Base-by-base conservation (phyloP, 1,284 basidiomycete genomes). In the Fomitopsis schrenkii region DNA sequence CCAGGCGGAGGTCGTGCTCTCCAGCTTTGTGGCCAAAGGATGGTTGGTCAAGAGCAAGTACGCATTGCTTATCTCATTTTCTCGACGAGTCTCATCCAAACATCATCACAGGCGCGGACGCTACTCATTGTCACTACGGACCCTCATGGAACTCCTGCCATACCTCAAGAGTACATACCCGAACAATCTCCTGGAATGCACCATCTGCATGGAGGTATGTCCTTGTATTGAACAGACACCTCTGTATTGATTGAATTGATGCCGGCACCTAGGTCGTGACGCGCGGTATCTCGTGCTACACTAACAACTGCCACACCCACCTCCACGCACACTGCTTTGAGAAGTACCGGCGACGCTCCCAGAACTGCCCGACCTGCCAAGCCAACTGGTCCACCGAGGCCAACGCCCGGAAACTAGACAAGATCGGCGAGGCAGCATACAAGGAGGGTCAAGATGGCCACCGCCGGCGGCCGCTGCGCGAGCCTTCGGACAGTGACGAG, bases 41-140 rank as follows among this genome's bases (percentile, higher is more conserved):
- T 93, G 93, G 93, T 74, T 94, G 2, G 64, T 83, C 41, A 89
- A 87, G 74, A 92, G 89, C 84, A 83, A 80, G 93, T 90, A 69
- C 68, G 88, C 79, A 28, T 40, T n/a, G n/a, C 28, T 26, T 26
- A 14, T 46, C 30, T 28, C 48, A 10, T 28, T 17, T 3, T 33
- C 12, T 22, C 28, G 10, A 28, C 22, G 2, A 17, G 6, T 33
- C 6, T 15, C 48, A 33, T 28, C 9, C 26, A 8, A 10, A 36
- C 8, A 42, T 15, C 5, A n/a, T 48, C 26, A 0, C 60, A 77
- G 76, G 59, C 67, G 61, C 50, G 91, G 91, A 26, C 83, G 90
- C 15, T 94, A 93, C 68, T 87, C 90, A 1, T 83, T 96, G 1
- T 88, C 92, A 0, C 80, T 86, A 0, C 87, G 94, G 3, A 81